A percentile compares a stretch with the other conserved stretches of the same genome.
phyloP scores from a whole-genome alignment of 1,139 yeast species.

The Taphrina communis region DNA sequence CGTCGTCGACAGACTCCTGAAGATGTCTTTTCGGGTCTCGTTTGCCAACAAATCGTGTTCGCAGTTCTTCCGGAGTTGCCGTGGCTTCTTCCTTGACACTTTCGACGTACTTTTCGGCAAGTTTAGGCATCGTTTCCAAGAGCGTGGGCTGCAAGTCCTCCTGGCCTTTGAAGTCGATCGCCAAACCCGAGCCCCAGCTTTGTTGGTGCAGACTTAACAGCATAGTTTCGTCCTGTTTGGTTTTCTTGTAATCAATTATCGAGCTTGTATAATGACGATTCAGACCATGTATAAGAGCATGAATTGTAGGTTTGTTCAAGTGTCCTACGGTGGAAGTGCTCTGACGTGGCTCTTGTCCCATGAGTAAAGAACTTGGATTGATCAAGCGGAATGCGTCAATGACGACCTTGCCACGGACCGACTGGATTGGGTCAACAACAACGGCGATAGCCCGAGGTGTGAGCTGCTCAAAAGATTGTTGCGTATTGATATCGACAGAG shows the following conservation, averaged over 20 bases:
- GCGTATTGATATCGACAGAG: slow-evolving; percentile 95
- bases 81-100: slow-evolving; percentile 94
- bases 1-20: slow-evolving; percentile 81
- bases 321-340: slow-evolving; percentile 96
- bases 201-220: slow-evolving; percentile 90
- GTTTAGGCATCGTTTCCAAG: slow-evolving; percentile 80
- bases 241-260: slow-evolving; percentile 92
- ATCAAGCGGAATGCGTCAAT: slow-evolving; percentile 97
- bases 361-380: slow-evolving; percentile 84
- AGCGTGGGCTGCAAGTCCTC: slow-evolving; percentile 77
- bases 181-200: slow-evolving; percentile 94
- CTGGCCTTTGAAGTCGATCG: slow-evolving; percentile 78
- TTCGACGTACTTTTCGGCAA: slow-evolving; percentile 87
- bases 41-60: slow-evolving; percentile 95
- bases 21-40: slow-evolving; percentile 99
- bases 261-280: slow-evolving; percentile 96
- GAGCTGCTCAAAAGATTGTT: slow-evolving; percentile 94
- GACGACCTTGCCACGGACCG: slow-evolving; percentile 97
- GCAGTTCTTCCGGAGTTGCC: slow-evolving; percentile 82
- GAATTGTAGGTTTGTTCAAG: slow-evolving; percentile 95
- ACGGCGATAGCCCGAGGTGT: slow-evolving; percentile 96
- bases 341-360: slow-evolving; percentile 98
- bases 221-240: slow-evolving; percentile 92
- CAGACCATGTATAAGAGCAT: slow-evolving; percentile 94
- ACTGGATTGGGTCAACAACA: slow-evolving; percentile 96